Conservation (phyloP, 2,329 filamentous ascomycete genomes). For the Myriosclerotinia curreyana region DNA sequence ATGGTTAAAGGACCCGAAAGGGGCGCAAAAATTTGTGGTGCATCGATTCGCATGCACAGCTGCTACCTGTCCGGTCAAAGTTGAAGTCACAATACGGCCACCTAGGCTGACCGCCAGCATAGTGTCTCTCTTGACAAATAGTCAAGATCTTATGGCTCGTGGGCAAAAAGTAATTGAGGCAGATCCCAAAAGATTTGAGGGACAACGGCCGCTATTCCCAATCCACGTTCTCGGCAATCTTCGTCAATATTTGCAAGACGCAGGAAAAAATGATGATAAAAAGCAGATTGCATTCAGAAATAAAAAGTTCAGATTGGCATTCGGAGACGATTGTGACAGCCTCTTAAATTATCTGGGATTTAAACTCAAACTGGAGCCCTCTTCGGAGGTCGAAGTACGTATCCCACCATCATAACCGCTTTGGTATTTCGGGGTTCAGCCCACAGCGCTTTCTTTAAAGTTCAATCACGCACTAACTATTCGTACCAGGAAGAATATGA, state of each 20-base stretch:
- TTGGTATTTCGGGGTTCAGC: constrained; percentile 1
- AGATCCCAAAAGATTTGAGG: constrained; percentile 50
- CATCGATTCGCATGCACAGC: constrained; percentile 59
- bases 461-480: constrained; percentile 5
- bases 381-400: constrained; percentile 41
- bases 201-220: constrained; percentile 50
- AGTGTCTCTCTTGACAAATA: constrained; percentile 52
- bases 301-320: constrained; percentile 61
- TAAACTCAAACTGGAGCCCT: constrained; percentile 40
- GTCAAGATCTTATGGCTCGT: constrained; percentile 49
- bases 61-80: constrained; percentile 50
- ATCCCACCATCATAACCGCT: background rate
- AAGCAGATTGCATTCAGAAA: constrained; percentile 58
- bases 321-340: constrained; percentile 58
- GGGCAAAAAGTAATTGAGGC: constrained; percentile 50
- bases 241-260: constrained; percentile 58
- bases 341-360: constrained; percentile 60
- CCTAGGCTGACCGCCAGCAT: constrained; percentile 51
- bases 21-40: constrained; percentile 41
- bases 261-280: constrained; percentile 41
- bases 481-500: constrained; percentile 31
- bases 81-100: constrained; percentile 52
- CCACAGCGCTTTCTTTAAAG: background rate
- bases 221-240: constrained; percentile 56
- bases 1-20: constrained; percentile 39